phyloP scores from a whole-genome alignment of 2,329 filamentous ascomycete genomes.

The Fusarium sp. region DNA sequence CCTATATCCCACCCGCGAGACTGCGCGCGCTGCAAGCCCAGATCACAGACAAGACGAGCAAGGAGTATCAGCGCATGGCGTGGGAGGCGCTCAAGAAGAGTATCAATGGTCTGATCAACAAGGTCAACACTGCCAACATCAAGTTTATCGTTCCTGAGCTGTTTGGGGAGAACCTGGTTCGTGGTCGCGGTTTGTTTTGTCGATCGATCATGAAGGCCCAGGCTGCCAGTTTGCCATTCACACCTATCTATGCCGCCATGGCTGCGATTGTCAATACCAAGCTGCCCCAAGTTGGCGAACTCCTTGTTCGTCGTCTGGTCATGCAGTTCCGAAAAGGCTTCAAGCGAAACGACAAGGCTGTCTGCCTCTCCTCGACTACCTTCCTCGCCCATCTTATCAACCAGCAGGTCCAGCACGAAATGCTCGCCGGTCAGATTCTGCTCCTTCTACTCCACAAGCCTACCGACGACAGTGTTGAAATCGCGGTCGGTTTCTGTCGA shows the following conservation, averaged over 20 bases:
- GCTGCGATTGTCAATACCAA: constrained; percentile 98
- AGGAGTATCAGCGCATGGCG: constrained; percentile 98
- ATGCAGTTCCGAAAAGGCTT: constrained; percentile 96
- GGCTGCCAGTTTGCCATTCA: constrained; percentile 94
- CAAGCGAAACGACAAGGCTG: constrained; percentile 95
- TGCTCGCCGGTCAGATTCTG: constrained; percentile 91
- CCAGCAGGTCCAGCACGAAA: constrained; percentile 94
- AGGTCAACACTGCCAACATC: constrained; percentile 98
- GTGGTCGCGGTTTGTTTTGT: constrained; percentile 92
- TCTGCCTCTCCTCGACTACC: constrained; percentile 91
- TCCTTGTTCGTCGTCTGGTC: constrained; percentile 86
- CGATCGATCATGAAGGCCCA: constrained; percentile 99
- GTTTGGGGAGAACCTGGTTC: constrained; percentile 92
- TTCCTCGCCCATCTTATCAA: constrained; percentile 97
- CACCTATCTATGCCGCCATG: constrained; percentile 95
- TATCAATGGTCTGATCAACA: constrained; percentile 99
- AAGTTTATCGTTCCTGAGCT: constrained; percentile 97
- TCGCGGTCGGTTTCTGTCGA: constrained; percentile 91
- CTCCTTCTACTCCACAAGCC: constrained; percentile 94
- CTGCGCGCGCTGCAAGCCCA: constrained; percentile 93
- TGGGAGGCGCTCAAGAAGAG: constrained; percentile 99
- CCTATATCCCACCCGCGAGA: constrained; percentile 93
- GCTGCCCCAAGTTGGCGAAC: constrained; percentile 91
- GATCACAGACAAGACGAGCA: constrained; percentile 95
- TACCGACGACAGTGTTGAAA: constrained; percentile 97